phyloP scores from a whole-genome alignment of 1,139 yeast genomes.

The Sporopachydermia cereana region DNA sequence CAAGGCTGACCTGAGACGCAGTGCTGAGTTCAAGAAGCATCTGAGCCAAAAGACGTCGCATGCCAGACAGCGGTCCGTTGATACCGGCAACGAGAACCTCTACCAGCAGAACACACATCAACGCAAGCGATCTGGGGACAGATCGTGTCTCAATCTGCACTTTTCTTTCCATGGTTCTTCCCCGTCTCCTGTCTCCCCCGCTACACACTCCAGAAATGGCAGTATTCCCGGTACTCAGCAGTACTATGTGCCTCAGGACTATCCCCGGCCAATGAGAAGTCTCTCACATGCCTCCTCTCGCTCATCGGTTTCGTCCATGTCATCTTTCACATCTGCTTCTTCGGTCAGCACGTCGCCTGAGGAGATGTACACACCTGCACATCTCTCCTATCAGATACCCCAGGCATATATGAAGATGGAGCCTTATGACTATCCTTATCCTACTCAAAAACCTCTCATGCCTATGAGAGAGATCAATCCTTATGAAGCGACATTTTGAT shows the following conservation, averaged over 20 bases:
- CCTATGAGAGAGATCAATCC: conserved; percentile 4
- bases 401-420: not conserved
- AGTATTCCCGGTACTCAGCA: no score
- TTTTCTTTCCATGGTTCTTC: conserved; percentile 8
- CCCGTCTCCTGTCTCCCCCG: not conserved
- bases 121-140: conserved; percentile 20
- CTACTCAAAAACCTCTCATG: not conserved
- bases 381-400: not conserved
- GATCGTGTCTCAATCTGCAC: conserved; percentile 27
- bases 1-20: conserved; percentile 37
- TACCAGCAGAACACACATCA: conserved; percentile 6
- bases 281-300: conserved; percentile 6
- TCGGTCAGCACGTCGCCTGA: not conserved
- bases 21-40: conserved; percentile 11
- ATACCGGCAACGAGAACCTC: conserved; percentile 8
- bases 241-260: not conserved
- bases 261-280: not conserved
- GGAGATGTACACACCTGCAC: not conserved
- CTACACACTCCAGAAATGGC: not conserved
- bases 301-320: conserved; percentile 7
- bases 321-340: conserved; percentile 6
- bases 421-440: not conserved
- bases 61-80: conserved; percentile 8
- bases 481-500: not conserved
- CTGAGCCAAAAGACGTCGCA: conserved; percentile 12